Evolutionary conservation across 805 yeast genomes (phyloP).

Genomic region (Starmerella powellii): DNA sequence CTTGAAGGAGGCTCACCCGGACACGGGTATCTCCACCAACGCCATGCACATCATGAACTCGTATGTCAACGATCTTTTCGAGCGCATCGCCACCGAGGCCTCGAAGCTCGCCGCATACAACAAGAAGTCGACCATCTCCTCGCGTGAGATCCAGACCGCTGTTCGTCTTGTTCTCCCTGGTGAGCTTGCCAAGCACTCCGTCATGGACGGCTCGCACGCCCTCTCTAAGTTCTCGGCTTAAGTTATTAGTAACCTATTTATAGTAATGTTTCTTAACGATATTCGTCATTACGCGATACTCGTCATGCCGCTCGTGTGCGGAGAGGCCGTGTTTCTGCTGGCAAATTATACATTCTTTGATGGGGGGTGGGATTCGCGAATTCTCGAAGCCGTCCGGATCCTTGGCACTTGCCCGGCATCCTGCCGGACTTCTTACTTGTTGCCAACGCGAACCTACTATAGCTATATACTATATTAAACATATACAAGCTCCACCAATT

Average conservation of each 20-base stretch:
- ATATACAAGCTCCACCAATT: too few relatives aligned
- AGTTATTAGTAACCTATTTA: conserved; percentile 21
- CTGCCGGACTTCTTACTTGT: too few relatives aligned
- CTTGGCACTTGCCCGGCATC: too few relatives aligned
- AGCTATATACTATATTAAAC: too few relatives aligned
- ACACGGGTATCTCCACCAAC: conserved; percentile 97
- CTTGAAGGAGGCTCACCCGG: conserved; percentile 97
- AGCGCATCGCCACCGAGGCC: conserved; percentile 96
- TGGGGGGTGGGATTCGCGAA: too few relatives aligned
- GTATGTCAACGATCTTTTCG: conserved; percentile 93
- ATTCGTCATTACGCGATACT: neutral
- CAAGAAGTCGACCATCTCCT: conserved; percentile 94
- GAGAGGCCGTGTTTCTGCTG: too few relatives aligned
- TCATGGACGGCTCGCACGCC: conserved; percentile 97
- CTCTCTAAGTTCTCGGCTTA: conserved; percentile 86
- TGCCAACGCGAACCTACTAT: too few relatives aligned
- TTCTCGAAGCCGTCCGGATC: too few relatives aligned
- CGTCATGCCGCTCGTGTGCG: too few relatives aligned
- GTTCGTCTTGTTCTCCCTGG: conserved; percentile 97
- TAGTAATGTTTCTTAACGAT: conserved; percentile 8
- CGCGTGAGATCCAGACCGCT: conserved; percentile 98
- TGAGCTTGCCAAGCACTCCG: conserved; percentile 97
- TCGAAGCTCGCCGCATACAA: conserved; percentile 97
- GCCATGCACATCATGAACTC: conserved; percentile 99
- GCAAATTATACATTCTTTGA: too few relatives aligned